phyloP scores from a whole-genome alignment of 2,329 filamentous ascomycete genomes.

The Cryphonectria radicalis region DNA sequence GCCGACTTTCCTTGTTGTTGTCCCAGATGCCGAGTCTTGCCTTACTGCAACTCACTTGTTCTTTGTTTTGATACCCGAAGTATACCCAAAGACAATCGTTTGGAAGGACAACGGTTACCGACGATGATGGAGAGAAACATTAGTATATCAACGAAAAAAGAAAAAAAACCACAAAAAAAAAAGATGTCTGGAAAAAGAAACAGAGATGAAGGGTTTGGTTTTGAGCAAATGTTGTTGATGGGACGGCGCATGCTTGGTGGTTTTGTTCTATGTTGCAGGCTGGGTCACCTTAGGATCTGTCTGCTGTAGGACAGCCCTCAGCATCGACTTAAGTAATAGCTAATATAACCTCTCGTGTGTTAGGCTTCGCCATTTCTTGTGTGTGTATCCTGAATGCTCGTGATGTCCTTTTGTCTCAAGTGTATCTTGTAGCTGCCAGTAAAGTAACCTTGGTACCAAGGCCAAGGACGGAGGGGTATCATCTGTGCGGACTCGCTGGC shows the following conservation, averaged over 20 bases:
- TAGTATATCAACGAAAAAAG: constrained; percentile 18
- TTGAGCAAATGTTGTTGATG: constrained; percentile 16
- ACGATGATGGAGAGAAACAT: constrained; percentile 29
- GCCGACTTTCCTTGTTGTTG: constrained; percentile 32
- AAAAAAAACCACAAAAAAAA: constrained; percentile 25
- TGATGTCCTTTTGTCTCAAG: background rate
- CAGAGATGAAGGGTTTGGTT: constrained; percentile 18
- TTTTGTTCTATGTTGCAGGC: constrained; percentile 3
- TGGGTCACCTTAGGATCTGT: constrained; percentile 20
- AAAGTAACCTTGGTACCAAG: background rate
- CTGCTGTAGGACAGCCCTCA: constrained; percentile 10
- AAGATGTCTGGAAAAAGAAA: constrained; percentile 20
- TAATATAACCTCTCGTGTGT: constrained; percentile 24
- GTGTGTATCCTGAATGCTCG: background rate
- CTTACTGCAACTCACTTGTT: constrained; percentile 35
- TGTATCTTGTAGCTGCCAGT: background rate
- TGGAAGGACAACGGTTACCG: constrained; percentile 34
- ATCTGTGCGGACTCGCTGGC: background rate
- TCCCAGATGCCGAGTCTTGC: constrained; percentile 31
- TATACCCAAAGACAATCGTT: constrained; percentile 40
- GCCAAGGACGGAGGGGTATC: too few relatives aligned
- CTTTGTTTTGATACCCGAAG: constrained; percentile 45
- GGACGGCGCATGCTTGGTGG: constrained; percentile 20
- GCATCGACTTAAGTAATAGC: constrained; percentile 24
- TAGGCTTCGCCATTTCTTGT: constrained; percentile 7